A percentile compares a stretch with the other conserved stretches of the same genome.
Evolutionary conservation across 345 rosid genomes (phyloP).

Genomic region (Durio zibethinus): DNA sequence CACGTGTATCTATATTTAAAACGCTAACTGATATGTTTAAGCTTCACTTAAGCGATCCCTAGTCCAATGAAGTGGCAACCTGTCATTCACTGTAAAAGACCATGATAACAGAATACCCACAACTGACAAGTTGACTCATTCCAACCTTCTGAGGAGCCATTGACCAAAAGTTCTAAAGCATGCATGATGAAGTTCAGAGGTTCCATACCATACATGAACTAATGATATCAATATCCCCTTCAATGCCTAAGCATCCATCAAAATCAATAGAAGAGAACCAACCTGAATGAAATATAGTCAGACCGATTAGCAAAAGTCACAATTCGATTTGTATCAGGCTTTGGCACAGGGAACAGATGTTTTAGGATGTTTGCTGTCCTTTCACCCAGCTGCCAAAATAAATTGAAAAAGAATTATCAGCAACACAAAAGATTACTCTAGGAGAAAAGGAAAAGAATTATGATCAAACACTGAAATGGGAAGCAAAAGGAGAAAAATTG

Average conservation of each 20-base stretch:
- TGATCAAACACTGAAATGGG: background rate
- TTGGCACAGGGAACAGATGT: constrained; percentile 90
- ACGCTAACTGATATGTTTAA: background rate
- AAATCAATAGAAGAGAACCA: constrained; percentile 13
- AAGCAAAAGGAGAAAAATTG: background rate
- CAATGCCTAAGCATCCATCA: background rate
- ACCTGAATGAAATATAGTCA: constrained; percentile 93
- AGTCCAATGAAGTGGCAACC: background rate
- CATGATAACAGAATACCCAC: background rate
- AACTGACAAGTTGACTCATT: background rate
- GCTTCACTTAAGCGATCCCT: background rate
- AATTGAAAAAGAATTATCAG: background rate
- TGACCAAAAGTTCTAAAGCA: background rate
- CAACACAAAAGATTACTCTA: background rate
- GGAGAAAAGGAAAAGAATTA: background rate
- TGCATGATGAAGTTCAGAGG: background rate
- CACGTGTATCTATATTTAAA: background rate
- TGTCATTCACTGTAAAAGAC: background rate
- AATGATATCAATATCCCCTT: background rate
- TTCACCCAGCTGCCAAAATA: constrained; percentile 60
- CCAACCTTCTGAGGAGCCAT: background rate
- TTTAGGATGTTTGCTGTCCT: constrained; percentile 73
- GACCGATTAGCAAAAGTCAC: constrained; percentile 79
- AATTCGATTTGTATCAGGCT: constrained; percentile 69
- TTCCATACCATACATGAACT: background rate